Percentiles rank a stretch among this genome's conserved stretches.
These are phyloP conservation scores for Phytophthora sp. DNA, from an alignment of 352 stramenopile genomes.

Conservation along the genomic window DNA sequence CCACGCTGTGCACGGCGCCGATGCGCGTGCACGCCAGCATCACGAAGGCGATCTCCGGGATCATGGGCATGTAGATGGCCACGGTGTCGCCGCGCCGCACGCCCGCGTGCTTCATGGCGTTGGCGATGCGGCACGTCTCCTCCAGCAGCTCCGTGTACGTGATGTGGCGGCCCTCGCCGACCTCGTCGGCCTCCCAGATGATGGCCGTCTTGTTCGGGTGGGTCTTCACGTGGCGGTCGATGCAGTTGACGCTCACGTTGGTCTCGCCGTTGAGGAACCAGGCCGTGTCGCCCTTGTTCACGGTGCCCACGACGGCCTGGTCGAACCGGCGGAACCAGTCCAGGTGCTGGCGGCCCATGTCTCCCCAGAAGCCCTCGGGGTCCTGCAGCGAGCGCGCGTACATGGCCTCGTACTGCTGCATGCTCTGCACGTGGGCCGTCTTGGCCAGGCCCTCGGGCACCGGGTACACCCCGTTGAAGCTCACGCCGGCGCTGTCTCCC, in stretches of 20 bases:
- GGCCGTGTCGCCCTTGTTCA: conserved; percentile 91
- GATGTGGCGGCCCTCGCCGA: conserved; percentile 71
- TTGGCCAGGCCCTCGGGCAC: conserved; percentile 42
- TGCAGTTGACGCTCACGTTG: conserved; percentile 94
- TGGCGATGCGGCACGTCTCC: conserved; percentile 91
- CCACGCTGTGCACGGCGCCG: conserved; percentile 95
- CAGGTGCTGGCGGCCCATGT: conserved; percentile 86
- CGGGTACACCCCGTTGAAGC: conserved; percentile 32
- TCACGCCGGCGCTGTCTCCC: conserved; percentile 38
- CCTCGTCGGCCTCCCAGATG: conserved; percentile 97
- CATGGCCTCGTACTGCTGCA: conserved; percentile 78
- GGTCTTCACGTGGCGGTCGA: conserved; percentile 93
- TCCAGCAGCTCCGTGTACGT: conserved; percentile 50
- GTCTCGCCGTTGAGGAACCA: conserved; percentile 95
- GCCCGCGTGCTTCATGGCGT: conserved; percentile 92
- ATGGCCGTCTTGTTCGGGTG: conserved; percentile 91
- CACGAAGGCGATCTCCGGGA: conserved; percentile 95
- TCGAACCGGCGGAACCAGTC: conserved; percentile 95
- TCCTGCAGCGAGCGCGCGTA: conserved; percentile 90
- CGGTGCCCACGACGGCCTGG: conserved; percentile 76
- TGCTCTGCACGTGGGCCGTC: conserved; percentile 71
- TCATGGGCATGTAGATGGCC: conserved; percentile 99
- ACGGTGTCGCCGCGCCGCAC: conserved; percentile 93
- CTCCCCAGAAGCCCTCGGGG: conserved; percentile 91
- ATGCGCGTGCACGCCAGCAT: conserved; percentile 98